Evolutionary conservation across 2,329 filamentous ascomycete species (phyloP), one percentile per base, ranked within the genome.

Genomic region (Aureobasidium sp.): DNA sequence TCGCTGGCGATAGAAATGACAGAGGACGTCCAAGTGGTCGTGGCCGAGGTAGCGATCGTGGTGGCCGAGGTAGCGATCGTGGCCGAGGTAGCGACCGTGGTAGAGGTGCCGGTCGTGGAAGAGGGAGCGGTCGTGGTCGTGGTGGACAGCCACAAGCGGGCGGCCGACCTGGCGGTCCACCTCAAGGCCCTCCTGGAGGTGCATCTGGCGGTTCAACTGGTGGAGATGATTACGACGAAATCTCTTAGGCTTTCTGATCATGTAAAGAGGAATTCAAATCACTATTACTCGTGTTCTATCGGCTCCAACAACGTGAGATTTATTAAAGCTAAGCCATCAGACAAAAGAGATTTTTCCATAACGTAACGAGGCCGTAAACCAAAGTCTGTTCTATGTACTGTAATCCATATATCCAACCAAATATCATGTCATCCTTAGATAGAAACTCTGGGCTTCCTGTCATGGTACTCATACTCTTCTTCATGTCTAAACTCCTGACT

Each of bases 401-500:
- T 53, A 20, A 29, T 41, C 15, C 37, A 25, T 3, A 55, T 7
- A 41, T 29, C 51, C 36, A 3, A 7, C 12, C 11, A 37, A 9
- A 9, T 20, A n/a, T 9, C 14, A 25, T 1, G 7, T 22, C 14
- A 52, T 31, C 17, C 25, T 29, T 20, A 55, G 42, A 55, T 25
- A 29, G 36, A 17, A 22, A 11, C 22, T 7, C 22, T 9, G 14
- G 55, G 55, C 42, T 48, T 48, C 31, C 42, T 58, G 22, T 58
- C 41, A 39, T 48, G 41, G 22, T 58, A 58, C 31, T 58, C 55
- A 20, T 58, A 58, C 55, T 58, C 55, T 17, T 58, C 55, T 34
- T 58, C 55, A 2, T 58, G 55, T 29, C 55, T 48, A 15, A 58
- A 60, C 36, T 60, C 57, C 22, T 44, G 41, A 34, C 45, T 60